Evolutionary conservation across 306 rosid species (phyloP), one percentile per base, ranked within the genome.

Genomic region (Begonia loranthoides): DNA sequence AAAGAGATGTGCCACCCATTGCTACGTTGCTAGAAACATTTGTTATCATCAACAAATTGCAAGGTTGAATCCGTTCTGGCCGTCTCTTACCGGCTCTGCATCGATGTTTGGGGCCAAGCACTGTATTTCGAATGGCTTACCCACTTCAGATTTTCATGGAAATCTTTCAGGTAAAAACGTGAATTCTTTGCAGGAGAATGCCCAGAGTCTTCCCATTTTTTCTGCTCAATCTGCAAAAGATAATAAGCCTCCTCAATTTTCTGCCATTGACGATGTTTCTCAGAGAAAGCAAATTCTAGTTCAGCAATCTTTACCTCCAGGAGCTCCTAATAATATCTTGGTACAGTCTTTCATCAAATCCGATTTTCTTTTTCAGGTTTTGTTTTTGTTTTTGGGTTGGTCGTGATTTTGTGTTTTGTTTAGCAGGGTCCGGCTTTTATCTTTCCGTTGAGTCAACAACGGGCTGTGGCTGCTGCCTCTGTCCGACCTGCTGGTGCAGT

Each of bases 381-480:
- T 41, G 44, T 12, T 12, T 43, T 43, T n/a, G 13, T 41, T 11
- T 43, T 4, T 2, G 13, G 13, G 47, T 43, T 43, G 15, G 10
- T n/a, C 13, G 47, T 43, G 15, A 43, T 14, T 17, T 15, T 33
- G 15, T 16, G 54, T 6, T 33, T 19, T 0, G 16, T 15, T 7
- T n/a, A 92, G 93, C 99, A 90, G 19, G 94, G 81, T 6, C 96
- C 96, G 61, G 67, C 99, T 52, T 86, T 92, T 66, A 76, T 92
- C 54, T 66, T 92, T 68, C 99, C 96, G 1, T 22, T 92, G 72
- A 73, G 76, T 59, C 99, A 92, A 76, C 99, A 80, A 63, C 99
- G 86, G 64, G 84, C 87, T 3, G 96, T 84, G 0, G 83, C 79
- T 1, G 83, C 92, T 14, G 71, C 88, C 33, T 70, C 94, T 49